Evolutionary conservation across 768 basidiomycete genomes (phyloP), one percentile per base, ranked within the genome.

Genomic region (Leucocoprinus birnbaumii): DNA sequence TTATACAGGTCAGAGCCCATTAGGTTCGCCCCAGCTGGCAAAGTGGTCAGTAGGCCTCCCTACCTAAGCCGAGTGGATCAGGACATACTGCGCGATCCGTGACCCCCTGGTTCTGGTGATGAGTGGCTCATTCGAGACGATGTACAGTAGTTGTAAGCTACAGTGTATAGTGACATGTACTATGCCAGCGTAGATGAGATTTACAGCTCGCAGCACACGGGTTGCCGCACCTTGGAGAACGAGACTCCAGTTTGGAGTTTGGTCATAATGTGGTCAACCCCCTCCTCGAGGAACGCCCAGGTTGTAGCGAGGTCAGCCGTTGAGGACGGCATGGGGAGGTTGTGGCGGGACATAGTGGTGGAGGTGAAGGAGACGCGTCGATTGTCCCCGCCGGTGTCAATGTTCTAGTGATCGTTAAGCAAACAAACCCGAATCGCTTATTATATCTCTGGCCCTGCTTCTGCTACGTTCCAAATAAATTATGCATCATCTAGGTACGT

Each of bases 1-100:
- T 94, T 92, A 71, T 99, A 99, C 57, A 99, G 73, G 80, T 98
- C 96, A 48, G 94, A 90, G 53, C 96, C 96, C 91, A 96, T 96
- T 70, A 98, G 68, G 73, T 94, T 95, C 46, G 94, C 92, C 38
- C 95, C 95, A 52, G 89, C 89, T 90, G 66, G 18, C 53, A 59
- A 62, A 59, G 44, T 51, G 65, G 65, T 72, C 75, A 65, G 43
- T 16, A 18, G 31, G 24, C 37, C 51, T 40, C 38, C 4, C 38
- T 41, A 48, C 41, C 47, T 22, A 27, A 47, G 16, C 27, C 9
- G 14, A 47, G 27, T 41, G 44, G 38, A 18, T 41, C 22, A 31
- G 71, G 18, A 79, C 86, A 73, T 65, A 90, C 88, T 84, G 66
- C 87, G 79, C 62, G 82, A 86, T 58, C 84, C 42, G n/a, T 53